These are phyloP conservation scores for Aspergillus caelatus DNA, from an alignment of 2,329 filamentous ascomycete species.

Conservation along the genomic window DNA sequence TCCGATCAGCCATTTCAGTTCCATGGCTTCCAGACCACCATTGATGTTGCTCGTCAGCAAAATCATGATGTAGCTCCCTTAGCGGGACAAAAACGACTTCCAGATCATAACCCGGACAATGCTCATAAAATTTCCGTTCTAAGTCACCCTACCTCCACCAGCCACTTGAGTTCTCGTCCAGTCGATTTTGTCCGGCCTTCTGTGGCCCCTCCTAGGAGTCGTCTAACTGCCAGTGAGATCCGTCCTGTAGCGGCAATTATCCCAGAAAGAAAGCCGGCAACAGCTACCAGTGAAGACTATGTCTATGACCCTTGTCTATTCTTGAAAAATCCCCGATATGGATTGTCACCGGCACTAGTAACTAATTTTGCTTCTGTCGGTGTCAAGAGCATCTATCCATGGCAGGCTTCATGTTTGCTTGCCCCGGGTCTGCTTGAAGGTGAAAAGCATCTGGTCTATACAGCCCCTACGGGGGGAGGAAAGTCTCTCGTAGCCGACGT, in stretches of 20 bases:
- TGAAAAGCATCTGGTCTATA: constrained; percentile 73
- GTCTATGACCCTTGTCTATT: constrained; percentile 55
- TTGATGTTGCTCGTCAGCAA: constrained; percentile 44
- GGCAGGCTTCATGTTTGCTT: constrained; percentile 75
- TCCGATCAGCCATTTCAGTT: constrained; percentile 44
- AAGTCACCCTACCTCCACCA: constrained; percentile 6
- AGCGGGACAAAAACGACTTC: constrained; percentile 55
- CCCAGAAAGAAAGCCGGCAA: constrained; percentile 39
- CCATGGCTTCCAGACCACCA: constrained; percentile 55
- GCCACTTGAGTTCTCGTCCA: constrained; percentile 17
- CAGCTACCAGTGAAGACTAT: constrained; percentile 53
- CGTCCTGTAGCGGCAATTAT: constrained; percentile 26
- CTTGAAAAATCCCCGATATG: constrained; percentile 66
- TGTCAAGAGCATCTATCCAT: constrained; percentile 75
- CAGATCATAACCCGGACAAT: constrained; percentile 25
- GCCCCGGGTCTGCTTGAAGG: constrained; percentile 68
- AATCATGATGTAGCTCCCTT: constrained; percentile 45
- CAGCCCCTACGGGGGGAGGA: constrained; percentile 75
- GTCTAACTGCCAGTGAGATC: constrained; percentile 47
- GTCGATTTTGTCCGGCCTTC: constrained; percentile 34
- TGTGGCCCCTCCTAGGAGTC: constrained; percentile 26
- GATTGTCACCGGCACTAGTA: constrained; percentile 62
- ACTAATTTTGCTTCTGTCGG: constrained; percentile 67
- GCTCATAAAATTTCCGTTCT: constrained; percentile 12
- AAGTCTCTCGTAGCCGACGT: constrained; percentile 76